phyloP scores from a whole-genome alignment of 2,329 filamentous ascomycete genomes.

The Alternaria solani region DNA sequence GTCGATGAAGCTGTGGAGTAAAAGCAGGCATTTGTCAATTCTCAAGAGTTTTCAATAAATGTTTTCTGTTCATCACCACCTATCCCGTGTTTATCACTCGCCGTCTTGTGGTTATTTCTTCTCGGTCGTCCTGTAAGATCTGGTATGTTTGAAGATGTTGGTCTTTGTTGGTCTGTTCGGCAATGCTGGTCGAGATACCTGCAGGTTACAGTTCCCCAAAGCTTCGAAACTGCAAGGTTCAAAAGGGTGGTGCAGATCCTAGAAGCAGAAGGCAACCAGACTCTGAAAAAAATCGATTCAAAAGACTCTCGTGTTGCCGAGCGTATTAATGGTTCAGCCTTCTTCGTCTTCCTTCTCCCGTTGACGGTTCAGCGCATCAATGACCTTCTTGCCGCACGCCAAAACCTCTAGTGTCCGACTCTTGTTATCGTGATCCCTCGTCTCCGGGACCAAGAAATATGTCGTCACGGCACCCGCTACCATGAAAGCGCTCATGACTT shows the following conservation, averaged over 20 bases:
- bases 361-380: constrained; percentile 41
- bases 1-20: neutral
- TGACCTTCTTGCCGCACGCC: constrained; percentile 41
- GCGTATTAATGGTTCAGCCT: constrained; percentile 1
- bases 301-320: neutral
- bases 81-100: neutral
- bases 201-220: neutral
- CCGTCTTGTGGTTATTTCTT: neutral
- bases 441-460: constrained; percentile 44
- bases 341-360: constrained; percentile 36
- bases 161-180: neutral
- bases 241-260: neutral
- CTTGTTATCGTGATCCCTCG: constrained; percentile 43
- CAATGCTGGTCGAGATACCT: neutral
- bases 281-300: neutral
- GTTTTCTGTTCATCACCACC: neutral
- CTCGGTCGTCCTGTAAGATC: no score
- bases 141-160: neutral
- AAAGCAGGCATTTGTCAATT: neutral
- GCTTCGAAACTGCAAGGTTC: neutral
- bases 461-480: constrained; percentile 44
- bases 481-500: constrained; percentile 48
- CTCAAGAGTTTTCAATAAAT: neutral
- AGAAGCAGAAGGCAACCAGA: neutral
- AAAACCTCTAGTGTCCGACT: constrained; percentile 44